A percentile compares a stretch with the other conserved stretches of the same genome.
Conservation (phyloP, 805 yeast genomes). For the Candida insectalens region DNA sequence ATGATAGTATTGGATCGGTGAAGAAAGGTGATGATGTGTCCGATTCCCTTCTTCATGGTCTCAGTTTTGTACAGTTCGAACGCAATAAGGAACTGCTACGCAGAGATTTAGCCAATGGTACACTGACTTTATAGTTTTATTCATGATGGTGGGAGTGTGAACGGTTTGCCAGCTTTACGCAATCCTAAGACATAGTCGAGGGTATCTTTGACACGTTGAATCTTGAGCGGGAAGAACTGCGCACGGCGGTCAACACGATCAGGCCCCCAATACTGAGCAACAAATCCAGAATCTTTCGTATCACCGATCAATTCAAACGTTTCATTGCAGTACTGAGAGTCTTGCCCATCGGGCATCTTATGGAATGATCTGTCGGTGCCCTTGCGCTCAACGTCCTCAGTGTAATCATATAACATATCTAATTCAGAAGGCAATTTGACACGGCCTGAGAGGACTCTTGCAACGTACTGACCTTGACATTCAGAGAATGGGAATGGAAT, state of each 20-base stretch:
- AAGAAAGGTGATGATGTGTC: constrained; percentile 56
- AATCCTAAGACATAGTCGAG: constrained; percentile 20
- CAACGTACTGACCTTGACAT: constrained; percentile 35
- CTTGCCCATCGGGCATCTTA: constrained; percentile 44
- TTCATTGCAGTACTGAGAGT: constrained; percentile 46
- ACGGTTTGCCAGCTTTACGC: constrained; percentile 16
- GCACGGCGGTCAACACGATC: constrained; percentile 16
- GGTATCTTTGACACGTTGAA: constrained; percentile 17
- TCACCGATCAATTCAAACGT: constrained; percentile 27
- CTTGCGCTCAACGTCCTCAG: constrained; percentile 25
- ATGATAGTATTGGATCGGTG: constrained; percentile 7
- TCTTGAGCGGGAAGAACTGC: constrained; percentile 19
- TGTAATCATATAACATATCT: constrained; percentile 26
- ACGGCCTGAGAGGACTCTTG: constrained; percentile 33
- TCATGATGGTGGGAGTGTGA: no score
- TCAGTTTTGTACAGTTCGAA: constrained; percentile 39
- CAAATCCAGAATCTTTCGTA: constrained; percentile 26
- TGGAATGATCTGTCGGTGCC: constrained; percentile 45
- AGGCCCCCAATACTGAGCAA: constrained; percentile 23
- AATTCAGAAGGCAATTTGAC: constrained; percentile 28
- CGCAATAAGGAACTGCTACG: constrained; percentile 2
- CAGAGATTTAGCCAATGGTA: no score
- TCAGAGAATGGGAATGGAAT: constrained; percentile 43
- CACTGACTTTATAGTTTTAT: no score
- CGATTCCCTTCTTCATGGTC: constrained; percentile 55